Evolutionary conservation across 495 filamentous ascomycete genomes (phyloP).

Genomic region (Pyrenula aspistea): DNA sequence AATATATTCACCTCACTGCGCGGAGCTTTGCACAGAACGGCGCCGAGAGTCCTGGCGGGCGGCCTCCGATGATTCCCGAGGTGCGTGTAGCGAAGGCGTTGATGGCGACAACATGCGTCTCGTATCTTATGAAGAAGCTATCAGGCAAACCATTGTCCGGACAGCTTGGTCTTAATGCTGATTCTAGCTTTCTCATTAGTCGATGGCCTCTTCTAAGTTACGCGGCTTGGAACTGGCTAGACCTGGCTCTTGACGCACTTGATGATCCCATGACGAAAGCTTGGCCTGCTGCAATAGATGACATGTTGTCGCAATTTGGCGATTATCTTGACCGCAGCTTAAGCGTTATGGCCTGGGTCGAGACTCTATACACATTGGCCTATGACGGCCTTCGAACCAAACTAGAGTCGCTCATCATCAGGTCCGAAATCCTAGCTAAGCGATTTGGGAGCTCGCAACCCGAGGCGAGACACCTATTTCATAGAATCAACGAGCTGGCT

Average conservation of each 20-base stretch:
- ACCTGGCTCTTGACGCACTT: not conserved
- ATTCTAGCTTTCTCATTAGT: not conserved
- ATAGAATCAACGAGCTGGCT: not conserved
- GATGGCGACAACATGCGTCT: not conserved
- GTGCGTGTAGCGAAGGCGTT: too few species aligned
- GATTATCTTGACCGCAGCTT: not conserved
- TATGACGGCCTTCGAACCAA: too few species aligned
- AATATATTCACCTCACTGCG: not conserved
- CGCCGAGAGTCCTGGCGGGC: not conserved
- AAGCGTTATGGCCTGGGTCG: not conserved
- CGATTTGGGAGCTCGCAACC: not conserved
- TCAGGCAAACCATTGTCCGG: not conserved
- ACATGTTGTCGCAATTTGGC: not conserved
- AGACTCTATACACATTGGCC: not conserved
- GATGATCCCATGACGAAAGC: not conserved
- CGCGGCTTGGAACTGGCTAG: not conserved
- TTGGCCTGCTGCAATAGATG: not conserved
- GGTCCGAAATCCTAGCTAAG: not conserved
- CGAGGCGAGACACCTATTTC: not conserved
- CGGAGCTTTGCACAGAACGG: not conserved
- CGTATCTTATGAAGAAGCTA: not conserved
- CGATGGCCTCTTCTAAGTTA: not conserved
- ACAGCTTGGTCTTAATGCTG: not conserved
- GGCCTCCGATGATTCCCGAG: not conserved
- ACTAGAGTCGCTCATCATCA: not conserved